phyloP scores from a whole-genome alignment of 495 filamentous ascomycete genomes.

The Trichoderma reesei region DNA sequence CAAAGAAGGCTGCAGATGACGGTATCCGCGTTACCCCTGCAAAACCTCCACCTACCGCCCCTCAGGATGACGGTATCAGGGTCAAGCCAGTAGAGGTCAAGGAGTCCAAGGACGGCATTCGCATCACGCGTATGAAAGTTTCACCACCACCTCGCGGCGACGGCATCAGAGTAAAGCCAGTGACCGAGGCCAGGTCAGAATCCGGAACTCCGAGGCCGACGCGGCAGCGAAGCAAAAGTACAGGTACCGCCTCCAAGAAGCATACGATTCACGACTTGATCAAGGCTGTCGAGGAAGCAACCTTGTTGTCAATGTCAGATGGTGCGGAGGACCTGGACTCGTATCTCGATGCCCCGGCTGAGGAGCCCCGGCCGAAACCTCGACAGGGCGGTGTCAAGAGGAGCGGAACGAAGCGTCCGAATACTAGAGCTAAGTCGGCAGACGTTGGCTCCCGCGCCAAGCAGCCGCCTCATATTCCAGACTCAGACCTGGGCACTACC shows the following conservation, averaged over 20 bases:
- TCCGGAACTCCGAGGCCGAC: conserved; percentile 17
- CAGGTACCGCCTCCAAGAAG: neutral
- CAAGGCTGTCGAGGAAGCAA: conserved; percentile 4
- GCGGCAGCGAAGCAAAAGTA: conserved; percentile 10
- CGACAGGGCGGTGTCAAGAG: neutral
- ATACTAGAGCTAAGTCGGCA: neutral
- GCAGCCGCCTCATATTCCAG: conserved; percentile 13
- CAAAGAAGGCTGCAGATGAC: conserved; percentile 17
- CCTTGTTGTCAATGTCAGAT: neutral
- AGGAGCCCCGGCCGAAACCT: neutral
- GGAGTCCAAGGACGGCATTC: neutral
- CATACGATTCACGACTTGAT: neutral
- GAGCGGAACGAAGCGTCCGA: neutral
- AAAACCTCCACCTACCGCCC: neutral
- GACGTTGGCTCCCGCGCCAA: conserved; percentile 14
- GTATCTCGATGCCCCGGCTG: neutral
- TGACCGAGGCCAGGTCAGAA: conserved; percentile 11
- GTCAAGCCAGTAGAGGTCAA: no score
- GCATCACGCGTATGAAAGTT: conserved; percentile 7
- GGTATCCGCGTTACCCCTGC: conserved; percentile 29
- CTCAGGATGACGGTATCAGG: neutral
- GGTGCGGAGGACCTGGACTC: neutral
- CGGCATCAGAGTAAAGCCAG: neutral
- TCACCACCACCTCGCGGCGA: neutral
- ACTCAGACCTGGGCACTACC: conserved; percentile 28